These are phyloP conservation scores for Beauveria varroae DNA, from an alignment of 2,329 filamentous ascomycete species.

Conservation along the genomic window DNA sequence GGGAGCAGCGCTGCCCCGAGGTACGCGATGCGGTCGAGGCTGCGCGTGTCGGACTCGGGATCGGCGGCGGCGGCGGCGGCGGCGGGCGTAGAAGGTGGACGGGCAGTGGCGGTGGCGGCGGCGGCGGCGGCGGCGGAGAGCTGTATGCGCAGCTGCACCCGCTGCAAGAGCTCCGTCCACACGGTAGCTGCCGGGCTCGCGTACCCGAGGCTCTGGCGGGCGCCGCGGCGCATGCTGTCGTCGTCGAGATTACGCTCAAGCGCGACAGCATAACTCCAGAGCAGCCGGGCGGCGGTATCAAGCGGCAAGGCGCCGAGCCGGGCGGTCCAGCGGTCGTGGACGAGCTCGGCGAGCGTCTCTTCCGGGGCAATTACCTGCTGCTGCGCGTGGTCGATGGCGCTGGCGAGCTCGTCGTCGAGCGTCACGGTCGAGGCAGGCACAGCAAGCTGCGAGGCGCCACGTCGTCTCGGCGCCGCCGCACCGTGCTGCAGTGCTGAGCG, in stretches of 20 bases:
- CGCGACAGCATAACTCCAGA: constrained; percentile 17
- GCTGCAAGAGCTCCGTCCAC: background rate
- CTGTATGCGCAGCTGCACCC: constrained; percentile 12
- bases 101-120: background rate
- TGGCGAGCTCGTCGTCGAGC: constrained; percentile 2
- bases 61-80: background rate
- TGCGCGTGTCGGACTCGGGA: constrained; percentile 25
- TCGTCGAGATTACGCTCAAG: constrained; percentile 21
- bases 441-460: background rate
- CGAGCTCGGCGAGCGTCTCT: constrained; percentile 17
- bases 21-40: constrained; percentile 41
- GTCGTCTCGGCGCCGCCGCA: background rate
- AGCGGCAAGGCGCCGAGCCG: constrained; percentile 14
- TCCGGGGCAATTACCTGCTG: background rate
- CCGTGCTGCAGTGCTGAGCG: background rate
- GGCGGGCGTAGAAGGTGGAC: background rate
- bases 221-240: constrained; percentile 14
- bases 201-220: constrained; percentile 13
- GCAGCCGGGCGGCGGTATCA: constrained; percentile 14
- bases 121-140: constrained; percentile 5
- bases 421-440: background rate
- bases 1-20: constrained; percentile 42
- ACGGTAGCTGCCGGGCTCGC: background rate
- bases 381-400: background rate
- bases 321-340: constrained; percentile 21